phyloP scores from a whole-genome alignment of 805 yeast species.

The Candida argentea region DNA sequence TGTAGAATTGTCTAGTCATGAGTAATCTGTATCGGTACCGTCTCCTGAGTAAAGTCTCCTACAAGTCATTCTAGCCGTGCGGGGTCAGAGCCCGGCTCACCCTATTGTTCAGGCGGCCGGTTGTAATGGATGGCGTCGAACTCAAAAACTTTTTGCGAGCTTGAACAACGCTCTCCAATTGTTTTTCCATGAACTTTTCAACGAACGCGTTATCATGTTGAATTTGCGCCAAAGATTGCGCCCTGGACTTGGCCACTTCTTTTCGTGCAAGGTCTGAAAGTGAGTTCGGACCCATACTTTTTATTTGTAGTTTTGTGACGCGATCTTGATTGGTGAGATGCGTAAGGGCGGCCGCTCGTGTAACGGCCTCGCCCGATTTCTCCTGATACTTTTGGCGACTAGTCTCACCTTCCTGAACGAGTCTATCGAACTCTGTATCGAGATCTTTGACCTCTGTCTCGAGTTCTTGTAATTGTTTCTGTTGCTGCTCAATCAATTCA shows the following conservation, averaged over 20 bases:
- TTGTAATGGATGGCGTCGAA: slow-evolving; percentile 16
- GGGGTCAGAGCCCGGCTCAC: slow-evolving; percentile 33
- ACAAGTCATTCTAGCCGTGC: slow-evolving; percentile 5
- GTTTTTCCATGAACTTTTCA: slow-evolving; percentile 16
- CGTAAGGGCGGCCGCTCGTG: slow-evolving; percentile 13
- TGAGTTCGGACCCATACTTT: no score
- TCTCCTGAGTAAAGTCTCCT: no score
- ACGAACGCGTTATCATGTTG: slow-evolving; percentile 21
- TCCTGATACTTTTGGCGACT: slow-evolving; percentile 23
- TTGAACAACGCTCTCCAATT: slow-evolving; percentile 22
- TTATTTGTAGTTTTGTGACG: no score
- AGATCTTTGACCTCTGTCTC: no score
- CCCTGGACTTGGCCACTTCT: no score
- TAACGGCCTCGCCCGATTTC: slow-evolving; percentile 24
- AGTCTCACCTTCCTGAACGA: slow-evolving; percentile 19
- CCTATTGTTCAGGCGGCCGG: slow-evolving; percentile 23
- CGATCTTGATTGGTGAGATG: slow-evolving; percentile 12
- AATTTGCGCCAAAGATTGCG: slow-evolving; percentile 16
- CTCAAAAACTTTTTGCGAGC: slow-evolving; percentile 25
- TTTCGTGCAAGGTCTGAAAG: no score
- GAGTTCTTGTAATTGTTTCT: slow-evolving; percentile 1
- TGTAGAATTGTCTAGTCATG: no score
- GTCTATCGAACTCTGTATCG: slow-evolving; percentile 13
- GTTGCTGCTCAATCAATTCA: background rate
- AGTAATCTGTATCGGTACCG: no score